Base-by-base conservation (phyloP, 768 basidiomycete species). In the Tricholoma bakamatsutake region DNA sequence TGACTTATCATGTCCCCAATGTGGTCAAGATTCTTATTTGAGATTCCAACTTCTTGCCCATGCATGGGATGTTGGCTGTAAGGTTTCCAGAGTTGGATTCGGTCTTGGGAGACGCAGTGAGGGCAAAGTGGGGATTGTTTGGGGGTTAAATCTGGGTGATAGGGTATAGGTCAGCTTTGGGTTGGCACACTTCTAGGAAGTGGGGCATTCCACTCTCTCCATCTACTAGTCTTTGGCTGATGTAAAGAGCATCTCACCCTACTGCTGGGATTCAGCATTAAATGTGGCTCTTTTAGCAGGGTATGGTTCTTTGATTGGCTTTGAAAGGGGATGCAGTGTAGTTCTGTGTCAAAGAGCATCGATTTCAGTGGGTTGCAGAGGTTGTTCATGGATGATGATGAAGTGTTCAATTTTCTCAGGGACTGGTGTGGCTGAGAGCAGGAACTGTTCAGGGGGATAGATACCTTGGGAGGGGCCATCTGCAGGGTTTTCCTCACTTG, bases 41-140 rank as follows among this genome's bases (percentile, higher is more conserved):
- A 34, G 33, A 34, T 34, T 34, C 33, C 5, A 4, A 34, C 33
- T 34, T 34, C 33, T 39, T 39, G 37, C 37, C 37, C 37, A 39
- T 5, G 8, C 15, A 10, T 39, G 37, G 3, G 37, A 39, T 15
- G 3, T 51, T 43, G 0, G 78, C 55, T 1, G 73, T 67, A 12
- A 43, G 68, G 67, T 1, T 37, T 45, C 71, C 72, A 73, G 0
- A 61, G 46, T 0, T 49, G 50, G 0, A 72, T 63, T 0, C 63
- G 51, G 9, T 70, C 67, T 17, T 34, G 18, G 1, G 68, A 68
- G 0, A 56, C 34, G n/a, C 68, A 67, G 45, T 68, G 67, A 0
- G 66, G 72, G 6, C 62, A 57, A 0, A 67, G 60, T 0, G 13
- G 6, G 0, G 66, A 71, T 39, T 39, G 37, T 39, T 39, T 12